Percentiles rank a stretch among this genome's conserved stretches.
phyloP scores from a whole-genome alignment of 2,329 filamentous ascomycete genomes.

The Colletotrichum lentis region DNA sequence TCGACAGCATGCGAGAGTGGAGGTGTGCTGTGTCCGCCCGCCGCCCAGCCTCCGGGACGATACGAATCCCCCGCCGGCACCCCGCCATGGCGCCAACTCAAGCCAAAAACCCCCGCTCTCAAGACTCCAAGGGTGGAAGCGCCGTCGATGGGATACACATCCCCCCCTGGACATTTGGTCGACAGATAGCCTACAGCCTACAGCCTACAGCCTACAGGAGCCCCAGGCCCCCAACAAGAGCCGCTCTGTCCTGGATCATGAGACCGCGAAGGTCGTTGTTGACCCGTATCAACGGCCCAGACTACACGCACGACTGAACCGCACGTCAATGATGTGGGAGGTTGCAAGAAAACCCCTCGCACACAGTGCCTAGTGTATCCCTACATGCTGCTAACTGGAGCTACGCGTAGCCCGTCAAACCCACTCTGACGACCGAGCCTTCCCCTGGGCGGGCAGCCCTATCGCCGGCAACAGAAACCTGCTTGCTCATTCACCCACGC shows the following conservation, averaged over 20 bases:
- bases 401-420: slow-evolving; percentile 17
- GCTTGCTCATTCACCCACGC: background rate
- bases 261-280: background rate
- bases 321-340: background rate
- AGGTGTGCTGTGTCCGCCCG: slow-evolving; percentile 15
- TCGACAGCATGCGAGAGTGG: slow-evolving; percentile 20
- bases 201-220: background rate
- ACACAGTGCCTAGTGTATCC: background rate
- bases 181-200: too few species aligned
- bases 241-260: slow-evolving; percentile 1
- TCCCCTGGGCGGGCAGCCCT: slow-evolving; percentile 20
- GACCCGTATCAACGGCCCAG: background rate
- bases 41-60: slow-evolving; percentile 13
- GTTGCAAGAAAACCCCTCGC: background rate
- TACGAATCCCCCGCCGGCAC: slow-evolving; percentile 23
- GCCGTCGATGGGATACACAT: background rate
- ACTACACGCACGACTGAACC: background rate
- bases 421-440: slow-evolving; percentile 31
- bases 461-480: slow-evolving; percentile 18
- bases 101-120: slow-evolving; percentile 1
- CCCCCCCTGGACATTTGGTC: background rate
- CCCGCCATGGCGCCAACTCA: slow-evolving; percentile 18
- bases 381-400: slow-evolving; percentile 15
- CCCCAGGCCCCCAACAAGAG: background rate
- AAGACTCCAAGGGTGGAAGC: background rate